phyloP scores from a whole-genome alignment of 495 filamentous ascomycete genomes.

The Polyplosphaeria fusca region DNA sequence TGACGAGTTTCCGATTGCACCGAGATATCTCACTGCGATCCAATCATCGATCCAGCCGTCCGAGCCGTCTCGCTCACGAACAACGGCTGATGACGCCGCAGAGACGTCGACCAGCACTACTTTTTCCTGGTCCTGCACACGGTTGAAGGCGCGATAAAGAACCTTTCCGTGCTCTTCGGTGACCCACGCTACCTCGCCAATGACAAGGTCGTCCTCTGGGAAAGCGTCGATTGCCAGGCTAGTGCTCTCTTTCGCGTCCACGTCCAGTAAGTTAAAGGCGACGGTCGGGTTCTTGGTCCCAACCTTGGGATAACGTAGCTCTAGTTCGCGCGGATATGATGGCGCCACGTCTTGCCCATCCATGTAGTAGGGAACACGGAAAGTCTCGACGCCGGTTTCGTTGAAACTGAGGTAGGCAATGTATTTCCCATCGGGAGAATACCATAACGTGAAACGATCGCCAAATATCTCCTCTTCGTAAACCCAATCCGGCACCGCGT shows the following conservation, averaged over 20 bases:
- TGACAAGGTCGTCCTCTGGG: conserved; percentile 49
- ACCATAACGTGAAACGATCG: conserved; percentile 52
- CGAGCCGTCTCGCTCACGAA: conserved; percentile 51
- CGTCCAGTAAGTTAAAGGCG: conserved; percentile 47
- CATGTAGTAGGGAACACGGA: conserved; percentile 59
- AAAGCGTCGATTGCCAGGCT: conserved; percentile 46
- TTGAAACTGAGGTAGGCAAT: conserved; percentile 58
- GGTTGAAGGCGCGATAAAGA: conserved; percentile 55
- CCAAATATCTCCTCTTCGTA: conserved; percentile 61
- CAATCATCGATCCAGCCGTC: conserved; percentile 59
- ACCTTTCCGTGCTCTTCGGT: conserved; percentile 51
- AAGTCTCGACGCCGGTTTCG: conserved; percentile 57
- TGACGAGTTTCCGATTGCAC: conserved; percentile 15
- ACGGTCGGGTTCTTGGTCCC: conserved; percentile 57
- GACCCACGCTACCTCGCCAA: conserved; percentile 58
- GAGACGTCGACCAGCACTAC: conserved; percentile 49
- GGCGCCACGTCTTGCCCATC: conserved; percentile 46
- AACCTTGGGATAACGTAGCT: conserved; percentile 57
- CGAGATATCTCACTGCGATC: conserved; percentile 45
- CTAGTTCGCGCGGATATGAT: conserved; percentile 50
- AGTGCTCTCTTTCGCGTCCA: conserved; percentile 36
- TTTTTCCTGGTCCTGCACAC: conserved; percentile 56
- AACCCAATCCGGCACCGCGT: conserved; percentile 61
- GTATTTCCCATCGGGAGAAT: conserved; percentile 55
- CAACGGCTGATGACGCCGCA: conserved; percentile 36